Conservation (phyloP, 1,284 basidiomycete species). For the Austroboletus niveus region DNA sequence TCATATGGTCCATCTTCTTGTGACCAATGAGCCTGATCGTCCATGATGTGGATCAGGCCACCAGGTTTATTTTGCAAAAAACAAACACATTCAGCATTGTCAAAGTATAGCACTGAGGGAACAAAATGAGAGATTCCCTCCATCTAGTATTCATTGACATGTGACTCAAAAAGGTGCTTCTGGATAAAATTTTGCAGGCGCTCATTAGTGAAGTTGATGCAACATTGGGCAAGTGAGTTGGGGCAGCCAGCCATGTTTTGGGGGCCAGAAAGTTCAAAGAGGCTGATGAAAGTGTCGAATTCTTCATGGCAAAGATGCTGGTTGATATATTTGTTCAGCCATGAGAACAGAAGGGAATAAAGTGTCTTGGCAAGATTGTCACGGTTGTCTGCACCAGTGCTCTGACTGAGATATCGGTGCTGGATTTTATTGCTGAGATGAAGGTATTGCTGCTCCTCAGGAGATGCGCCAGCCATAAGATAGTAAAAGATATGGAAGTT, state of each 20-base stretch:
- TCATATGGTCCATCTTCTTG: slow-evolving; percentile 91
- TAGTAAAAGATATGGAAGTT: slow-evolving; percentile 69
- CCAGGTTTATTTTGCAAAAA: slow-evolving; percentile 87
- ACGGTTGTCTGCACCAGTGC: slow-evolving; percentile 64
- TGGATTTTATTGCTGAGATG: too few species aligned
- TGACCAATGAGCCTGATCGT: slow-evolving; percentile 88
- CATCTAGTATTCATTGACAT: slow-evolving; percentile 76
- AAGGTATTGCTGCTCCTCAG: too few species aligned
- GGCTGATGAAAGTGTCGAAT: slow-evolving; percentile 89
- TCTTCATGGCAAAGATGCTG: slow-evolving; percentile 90
- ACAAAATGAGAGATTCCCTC: slow-evolving; percentile 80
- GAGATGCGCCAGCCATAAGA: too few species aligned
- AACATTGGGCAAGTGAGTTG: slow-evolving; percentile 95
- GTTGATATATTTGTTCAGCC: slow-evolving; percentile 97
- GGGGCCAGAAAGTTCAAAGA: slow-evolving; percentile 92
- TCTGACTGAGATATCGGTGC: not conserved
- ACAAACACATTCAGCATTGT: slow-evolving; percentile 88
- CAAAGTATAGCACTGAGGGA: slow-evolving; percentile 80
- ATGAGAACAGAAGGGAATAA: slow-evolving; percentile 93
- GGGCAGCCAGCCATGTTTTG: slow-evolving; percentile 82
- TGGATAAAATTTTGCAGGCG: slow-evolving; percentile 85
- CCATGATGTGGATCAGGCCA: slow-evolving; percentile 95
- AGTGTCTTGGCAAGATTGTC: slow-evolving; percentile 93
- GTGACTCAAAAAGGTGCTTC: slow-evolving; percentile 75
- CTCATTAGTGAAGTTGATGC: slow-evolving; percentile 95